A percentile compares a stretch with the other conserved stretches of the same genome.
Evolutionary conservation across 2,329 filamentous ascomycete species (phyloP).

Genomic region (Aspergillus ustus): DNA sequence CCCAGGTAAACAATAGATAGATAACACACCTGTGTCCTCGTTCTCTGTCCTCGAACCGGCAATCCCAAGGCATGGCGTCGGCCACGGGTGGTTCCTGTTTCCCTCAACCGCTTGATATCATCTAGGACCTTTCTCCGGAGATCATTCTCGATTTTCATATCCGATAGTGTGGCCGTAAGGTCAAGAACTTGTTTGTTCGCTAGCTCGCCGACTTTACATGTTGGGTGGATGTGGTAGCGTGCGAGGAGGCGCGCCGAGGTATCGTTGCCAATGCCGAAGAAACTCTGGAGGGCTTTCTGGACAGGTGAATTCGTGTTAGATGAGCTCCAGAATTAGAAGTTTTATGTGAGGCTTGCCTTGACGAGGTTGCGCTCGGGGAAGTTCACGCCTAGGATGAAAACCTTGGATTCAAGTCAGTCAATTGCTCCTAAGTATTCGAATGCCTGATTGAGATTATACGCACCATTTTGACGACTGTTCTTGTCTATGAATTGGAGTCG

Average conservation of each 20-base stretch:
- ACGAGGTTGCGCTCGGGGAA: slow-evolving; percentile 84
- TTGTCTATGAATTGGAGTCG: background rate
- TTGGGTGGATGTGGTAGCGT: slow-evolving; percentile 84
- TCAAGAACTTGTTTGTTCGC: slow-evolving; percentile 77
- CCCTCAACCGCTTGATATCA: slow-evolving; percentile 83
- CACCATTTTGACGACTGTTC: slow-evolving; percentile 38
- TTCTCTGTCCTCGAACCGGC: slow-evolving; percentile 88
- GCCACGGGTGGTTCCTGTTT: slow-evolving; percentile 89
- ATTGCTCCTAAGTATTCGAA: background rate
- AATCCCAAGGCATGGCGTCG: slow-evolving; percentile 89
- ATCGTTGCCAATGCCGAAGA: slow-evolving; percentile 81
- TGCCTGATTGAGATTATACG: background rate
- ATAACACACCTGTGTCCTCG: slow-evolving; percentile 69
- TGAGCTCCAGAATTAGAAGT: background rate
- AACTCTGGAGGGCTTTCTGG: slow-evolving; percentile 69
- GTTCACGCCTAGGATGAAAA: slow-evolving; percentile 84
- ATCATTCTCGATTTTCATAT: slow-evolving; percentile 94
- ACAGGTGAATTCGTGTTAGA: background rate
- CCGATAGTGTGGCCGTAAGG: slow-evolving; percentile 81
- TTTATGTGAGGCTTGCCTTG: slow-evolving; percentile 61
- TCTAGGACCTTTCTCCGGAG: slow-evolving; percentile 76
- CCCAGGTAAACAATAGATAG: slow-evolving; percentile 7
- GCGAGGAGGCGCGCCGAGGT: slow-evolving; percentile 78
- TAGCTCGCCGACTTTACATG: slow-evolving; percentile 75
- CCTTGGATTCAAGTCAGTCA: slow-evolving; percentile 54